Evolutionary conservation across 2,329 filamentous ascomycete genomes (phyloP).

Genomic region (Neofusicoccum umdonicola): DNA sequence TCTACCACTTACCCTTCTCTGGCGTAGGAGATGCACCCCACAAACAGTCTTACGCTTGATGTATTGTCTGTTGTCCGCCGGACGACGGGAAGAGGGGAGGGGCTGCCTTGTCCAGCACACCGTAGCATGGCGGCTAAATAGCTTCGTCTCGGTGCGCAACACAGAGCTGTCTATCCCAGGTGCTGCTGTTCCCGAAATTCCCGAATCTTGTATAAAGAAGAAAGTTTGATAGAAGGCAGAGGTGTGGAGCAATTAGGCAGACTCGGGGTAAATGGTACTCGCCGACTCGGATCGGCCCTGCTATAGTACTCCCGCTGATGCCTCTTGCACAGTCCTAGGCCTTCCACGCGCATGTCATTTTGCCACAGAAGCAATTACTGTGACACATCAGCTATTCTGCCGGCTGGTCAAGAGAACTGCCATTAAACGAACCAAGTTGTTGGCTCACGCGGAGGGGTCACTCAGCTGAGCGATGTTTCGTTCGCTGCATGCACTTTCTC

Average conservation of each 20-base stretch:
- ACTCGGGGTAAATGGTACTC: background rate
- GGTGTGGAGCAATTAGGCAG: background rate
- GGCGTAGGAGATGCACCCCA: background rate
- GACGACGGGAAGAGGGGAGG: background rate
- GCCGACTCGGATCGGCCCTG: background rate
- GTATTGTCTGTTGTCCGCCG: background rate
- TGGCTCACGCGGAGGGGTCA: too few relatives aligned
- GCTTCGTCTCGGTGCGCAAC: background rate
- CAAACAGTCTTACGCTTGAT: background rate
- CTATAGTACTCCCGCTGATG: background rate
- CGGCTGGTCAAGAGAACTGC: too few relatives aligned
- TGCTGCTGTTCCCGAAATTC: too few relatives aligned
- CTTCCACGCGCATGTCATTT: too few relatives aligned
- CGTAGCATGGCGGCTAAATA: background rate
- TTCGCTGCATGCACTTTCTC: too few relatives aligned
- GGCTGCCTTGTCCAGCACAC: background rate
- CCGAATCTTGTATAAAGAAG: background rate
- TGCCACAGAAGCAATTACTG: too few relatives aligned
- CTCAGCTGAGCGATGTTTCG: too few relatives aligned
- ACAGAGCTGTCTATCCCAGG: background rate
- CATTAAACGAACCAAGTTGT: too few relatives aligned
- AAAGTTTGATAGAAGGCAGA: background rate
- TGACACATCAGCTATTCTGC: too few relatives aligned
- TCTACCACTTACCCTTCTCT: background rate
- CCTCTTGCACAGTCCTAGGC: background rate